These are phyloP conservation scores for Onygenales sp. DNA, from an alignment of 2,329 filamentous ascomycete genomes.

Conservation along the genomic window DNA sequence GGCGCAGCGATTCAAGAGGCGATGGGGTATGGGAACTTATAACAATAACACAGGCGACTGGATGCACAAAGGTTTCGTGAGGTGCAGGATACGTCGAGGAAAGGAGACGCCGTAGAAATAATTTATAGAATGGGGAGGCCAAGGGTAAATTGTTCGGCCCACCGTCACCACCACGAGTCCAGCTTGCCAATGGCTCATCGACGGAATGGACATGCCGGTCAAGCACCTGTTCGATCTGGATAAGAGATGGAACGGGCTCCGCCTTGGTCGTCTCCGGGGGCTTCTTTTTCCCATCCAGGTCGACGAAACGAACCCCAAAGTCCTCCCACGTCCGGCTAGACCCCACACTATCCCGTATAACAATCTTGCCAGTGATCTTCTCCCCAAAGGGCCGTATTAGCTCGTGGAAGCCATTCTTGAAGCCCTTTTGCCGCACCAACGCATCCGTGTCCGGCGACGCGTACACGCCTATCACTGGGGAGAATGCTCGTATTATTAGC, in stretches of 20 bases:
- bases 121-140: conserved; percentile 70
- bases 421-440: conserved; percentile 72
- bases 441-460: conserved; percentile 80
- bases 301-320: conserved; percentile 77
- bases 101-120: conserved; percentile 75
- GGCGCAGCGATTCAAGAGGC: conserved; percentile 78
- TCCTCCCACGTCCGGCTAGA: conserved; percentile 77
- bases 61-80: conserved; percentile 90
- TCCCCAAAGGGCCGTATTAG: conserved; percentile 87
- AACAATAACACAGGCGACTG: conserved; percentile 86
- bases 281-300: conserved; percentile 48
- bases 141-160: conserved; percentile 21
- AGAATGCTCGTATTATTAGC: conserved; percentile 73
- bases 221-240: conserved; percentile 70
- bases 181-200: conserved; percentile 41
- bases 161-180: conserved; percentile 22
- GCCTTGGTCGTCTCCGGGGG: conserved; percentile 23
- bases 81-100: conserved; percentile 69
- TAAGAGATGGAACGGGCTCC: conserved; percentile 27
- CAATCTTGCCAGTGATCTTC: conserved; percentile 74
- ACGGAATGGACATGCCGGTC: conserved; percentile 69
- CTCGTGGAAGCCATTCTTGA: conserved; percentile 71
- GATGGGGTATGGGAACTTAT: conserved; percentile 80
- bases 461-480: conserved; percentile 79
- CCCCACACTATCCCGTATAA: conserved; percentile 81